Conservation (phyloP, 805 yeast species). For the Zygotorulaspora florentina region DNA sequence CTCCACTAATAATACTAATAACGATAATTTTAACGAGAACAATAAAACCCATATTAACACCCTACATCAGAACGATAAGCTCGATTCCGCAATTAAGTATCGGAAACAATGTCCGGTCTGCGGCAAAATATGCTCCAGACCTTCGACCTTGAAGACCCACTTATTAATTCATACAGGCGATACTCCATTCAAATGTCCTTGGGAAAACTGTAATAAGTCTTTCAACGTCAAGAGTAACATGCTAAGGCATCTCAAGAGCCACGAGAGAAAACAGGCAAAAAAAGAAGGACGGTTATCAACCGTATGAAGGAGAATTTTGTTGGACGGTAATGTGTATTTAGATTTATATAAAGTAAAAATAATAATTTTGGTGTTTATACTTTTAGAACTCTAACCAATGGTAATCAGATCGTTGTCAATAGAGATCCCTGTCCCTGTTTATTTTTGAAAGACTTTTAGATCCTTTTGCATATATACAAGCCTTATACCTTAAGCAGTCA, state of each 20-base stretch:
- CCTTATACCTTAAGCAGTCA: not conserved
- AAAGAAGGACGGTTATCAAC: slow-evolving; percentile 3
- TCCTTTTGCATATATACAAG: not conserved
- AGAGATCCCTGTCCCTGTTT: not conserved
- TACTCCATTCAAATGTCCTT: slow-evolving; percentile 61
- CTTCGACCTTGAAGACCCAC: slow-evolving; percentile 78
- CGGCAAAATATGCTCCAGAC: slow-evolving; percentile 73
- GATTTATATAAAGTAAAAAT: too few species aligned
- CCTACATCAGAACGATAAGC: not conserved
- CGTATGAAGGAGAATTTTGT: not conserved
- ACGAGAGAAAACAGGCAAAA: slow-evolving; percentile 37
- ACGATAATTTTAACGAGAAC: too few species aligned
- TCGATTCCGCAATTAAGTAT: slow-evolving; percentile 10
- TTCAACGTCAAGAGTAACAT: slow-evolving; percentile 78
- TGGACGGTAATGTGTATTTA: too few species aligned
- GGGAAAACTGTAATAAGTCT: slow-evolving; percentile 60
- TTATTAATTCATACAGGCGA: slow-evolving; percentile 79
- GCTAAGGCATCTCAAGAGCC: slow-evolving; percentile 73
- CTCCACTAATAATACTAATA: too few species aligned
- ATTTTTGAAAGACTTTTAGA: not conserved
- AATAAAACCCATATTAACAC: not conserved
- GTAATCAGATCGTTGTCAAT: too few species aligned
- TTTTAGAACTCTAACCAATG: too few species aligned
- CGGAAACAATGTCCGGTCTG: slow-evolving; percentile 52
- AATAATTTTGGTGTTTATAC: too few species aligned